phyloP scores from a whole-genome alignment of 1,284 basidiomycete genomes.

The Fomitopsis schrenkii region DNA sequence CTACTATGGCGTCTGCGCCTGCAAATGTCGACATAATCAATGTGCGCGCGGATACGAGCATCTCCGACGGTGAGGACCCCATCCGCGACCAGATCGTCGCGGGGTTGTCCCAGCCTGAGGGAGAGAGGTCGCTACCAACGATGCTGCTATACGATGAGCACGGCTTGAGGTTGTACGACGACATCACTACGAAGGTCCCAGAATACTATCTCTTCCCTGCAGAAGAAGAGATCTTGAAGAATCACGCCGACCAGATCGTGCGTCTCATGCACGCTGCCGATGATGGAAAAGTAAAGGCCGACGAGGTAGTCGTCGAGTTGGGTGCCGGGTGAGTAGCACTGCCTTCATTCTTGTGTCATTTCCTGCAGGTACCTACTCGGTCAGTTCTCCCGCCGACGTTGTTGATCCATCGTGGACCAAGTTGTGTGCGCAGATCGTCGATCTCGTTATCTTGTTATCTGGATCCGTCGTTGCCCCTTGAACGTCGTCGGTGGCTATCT shows the following conservation, averaged over 20 bases:
- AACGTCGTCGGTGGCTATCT: not conserved
- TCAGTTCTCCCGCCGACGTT: not conserved
- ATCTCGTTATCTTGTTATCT: constrained; percentile 4
- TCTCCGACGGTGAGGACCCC: constrained; percentile 31
- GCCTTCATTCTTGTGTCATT: not conserved
- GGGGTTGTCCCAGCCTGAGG: constrained; percentile 51
- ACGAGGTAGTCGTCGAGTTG: constrained; percentile 73
- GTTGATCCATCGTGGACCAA: not conserved
- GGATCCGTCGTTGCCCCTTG: not conserved
- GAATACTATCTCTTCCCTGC: constrained; percentile 90
- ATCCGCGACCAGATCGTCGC: constrained; percentile 45
- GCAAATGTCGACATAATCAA: constrained; percentile 44
- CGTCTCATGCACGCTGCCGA: constrained; percentile 64
- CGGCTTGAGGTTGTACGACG: constrained; percentile 81
- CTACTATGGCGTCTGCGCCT: constrained; percentile 10
- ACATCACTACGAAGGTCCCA: constrained; percentile 74
- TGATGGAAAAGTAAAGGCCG: constrained; percentile 41
- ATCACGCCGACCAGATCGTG: constrained; percentile 63
- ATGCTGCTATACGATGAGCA: constrained; percentile 85
- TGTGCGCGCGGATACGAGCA: constrained; percentile 32
- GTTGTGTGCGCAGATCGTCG: not conserved
- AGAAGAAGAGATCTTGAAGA: constrained; percentile 69
- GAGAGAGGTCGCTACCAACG: constrained; percentile 74
- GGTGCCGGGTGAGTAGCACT: constrained; percentile 76
- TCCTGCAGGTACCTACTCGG: not conserved